Base-by-base conservation (phyloP, 345 rosid genomes). In the Anacardium occidentale region DNA sequence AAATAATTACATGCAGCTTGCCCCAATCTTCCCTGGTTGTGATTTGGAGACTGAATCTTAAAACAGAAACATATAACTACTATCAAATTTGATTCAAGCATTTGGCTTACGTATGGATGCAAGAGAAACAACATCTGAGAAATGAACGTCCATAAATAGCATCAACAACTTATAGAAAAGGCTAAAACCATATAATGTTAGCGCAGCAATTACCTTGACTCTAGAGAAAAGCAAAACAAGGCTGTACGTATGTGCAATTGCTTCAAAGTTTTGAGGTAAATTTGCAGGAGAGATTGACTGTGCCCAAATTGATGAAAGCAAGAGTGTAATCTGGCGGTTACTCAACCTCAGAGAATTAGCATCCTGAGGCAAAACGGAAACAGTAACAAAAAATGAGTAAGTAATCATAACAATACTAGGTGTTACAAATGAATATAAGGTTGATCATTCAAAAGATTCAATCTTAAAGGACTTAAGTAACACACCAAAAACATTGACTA, bases 271-370 rank as follows among this genome's bases (percentile, higher is more conserved):
- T 62, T 89, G 87, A 62, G 99, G 99, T 65, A 82, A 79, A 81
- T 93, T 96, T 79, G 83, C 85, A 64, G 97, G 93, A 78, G 93
- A 93, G 75, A 96, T 80, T 37, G 98, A 90, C 80, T 88, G 92
- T 64, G 92, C 96, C 97, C 98, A 96, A 72, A 96, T 81, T 73
- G 98, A 91, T 78, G 97, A 91, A 69, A 93, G 94, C 84, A 93
- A 78, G 68, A 93, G 92, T 77, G 90, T 85, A 75, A 96, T 96
- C 88, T 96, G 99, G 78, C 79, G 90, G 78, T 93, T 93, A 71
- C 96, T 93, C 84, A 96, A 79, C 84, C 98, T 88, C 75, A 91
- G 82, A 74, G 84, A 86, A 78, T 73, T 76, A 76, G 78, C 82
- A 74, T 83, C 97, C 97, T 93, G 91, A 72, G 62, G 64, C 56